Evolutionary conservation across 495 filamentous ascomycete species (phyloP).

Genomic region (Bacidia gigantensis): DNA sequence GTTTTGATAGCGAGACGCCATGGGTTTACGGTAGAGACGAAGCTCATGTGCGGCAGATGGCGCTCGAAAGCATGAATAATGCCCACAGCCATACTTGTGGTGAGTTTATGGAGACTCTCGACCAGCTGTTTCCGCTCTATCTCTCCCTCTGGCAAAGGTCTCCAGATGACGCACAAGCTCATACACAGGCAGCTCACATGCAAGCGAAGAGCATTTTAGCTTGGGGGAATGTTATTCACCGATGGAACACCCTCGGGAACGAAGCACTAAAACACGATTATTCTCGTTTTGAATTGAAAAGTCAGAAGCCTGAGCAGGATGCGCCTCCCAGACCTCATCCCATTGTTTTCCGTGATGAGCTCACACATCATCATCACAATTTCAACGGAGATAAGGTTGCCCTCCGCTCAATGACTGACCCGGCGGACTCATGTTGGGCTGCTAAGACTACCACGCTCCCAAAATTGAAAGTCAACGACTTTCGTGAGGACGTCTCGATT

Average conservation of each 20-base stretch:
- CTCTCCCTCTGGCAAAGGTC: no score
- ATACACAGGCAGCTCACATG: no score
- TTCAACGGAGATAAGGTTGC: slow-evolving; percentile 17
- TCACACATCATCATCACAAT: slow-evolving; percentile 27
- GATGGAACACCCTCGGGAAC: no score
- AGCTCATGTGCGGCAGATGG: not conserved
- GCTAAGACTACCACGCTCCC: not conserved
- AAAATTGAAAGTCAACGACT: not conserved
- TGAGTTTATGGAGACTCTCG: not conserved
- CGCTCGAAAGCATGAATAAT: not conserved
- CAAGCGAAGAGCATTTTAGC: no score
- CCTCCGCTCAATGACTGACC: slow-evolving; percentile 17
- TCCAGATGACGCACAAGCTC: no score
- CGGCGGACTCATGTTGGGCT: slow-evolving; percentile 22
- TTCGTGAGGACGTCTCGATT: not conserved
- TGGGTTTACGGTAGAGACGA: not conserved
- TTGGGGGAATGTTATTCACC: no score
- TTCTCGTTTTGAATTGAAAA: not conserved
- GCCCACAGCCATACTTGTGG: not conserved
- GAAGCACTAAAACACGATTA: no score
- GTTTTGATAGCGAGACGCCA: slow-evolving; percentile 3
- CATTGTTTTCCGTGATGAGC: not conserved
- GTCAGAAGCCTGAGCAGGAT: not conserved
- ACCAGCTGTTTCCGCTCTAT: not conserved
- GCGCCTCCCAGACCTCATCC: not conserved